Evolutionary conservation across 208 protist species (phyloP).

Genomic region (Acanthamoeba healyi): DNA sequence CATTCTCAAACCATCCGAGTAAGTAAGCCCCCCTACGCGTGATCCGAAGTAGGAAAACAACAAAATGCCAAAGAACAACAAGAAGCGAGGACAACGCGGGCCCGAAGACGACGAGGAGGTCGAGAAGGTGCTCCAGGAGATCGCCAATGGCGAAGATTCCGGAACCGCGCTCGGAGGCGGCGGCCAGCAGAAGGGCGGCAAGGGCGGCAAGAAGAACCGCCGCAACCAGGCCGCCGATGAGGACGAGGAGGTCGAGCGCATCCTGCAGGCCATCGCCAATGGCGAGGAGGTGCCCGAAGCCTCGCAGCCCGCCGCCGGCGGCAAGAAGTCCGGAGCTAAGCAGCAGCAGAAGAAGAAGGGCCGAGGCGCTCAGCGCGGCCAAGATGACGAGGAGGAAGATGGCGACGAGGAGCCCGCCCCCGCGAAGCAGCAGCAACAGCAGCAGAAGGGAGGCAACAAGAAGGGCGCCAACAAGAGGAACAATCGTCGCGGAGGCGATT

Average conservation of each 20-base stretch:
- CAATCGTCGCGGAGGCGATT: neutral
- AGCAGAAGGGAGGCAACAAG: conserved; percentile 37
- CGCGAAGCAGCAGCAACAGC: conserved; percentile 14
- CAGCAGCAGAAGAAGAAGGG: conserved; percentile 50
- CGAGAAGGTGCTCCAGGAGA: conserved; percentile 53
- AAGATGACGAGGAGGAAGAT: conserved; percentile 9
- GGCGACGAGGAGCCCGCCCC: neutral
- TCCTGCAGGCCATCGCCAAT: neutral
- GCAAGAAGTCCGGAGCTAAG: conserved; percentile 23
- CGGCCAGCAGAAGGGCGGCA: conserved; percentile 42
- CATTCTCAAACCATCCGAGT: conserved; percentile 16
- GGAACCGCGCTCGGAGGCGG: neutral
- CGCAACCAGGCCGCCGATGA: conserved; percentile 5
- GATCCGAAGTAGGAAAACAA: neutral
- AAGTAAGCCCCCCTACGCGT: neutral
- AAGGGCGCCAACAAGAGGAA: too few species aligned
- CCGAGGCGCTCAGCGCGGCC: neutral
- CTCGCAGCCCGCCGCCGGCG: neutral
- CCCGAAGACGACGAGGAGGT: conserved; percentile 67
- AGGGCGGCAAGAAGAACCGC: conserved; percentile 29
- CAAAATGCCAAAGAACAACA: conserved; percentile 46
- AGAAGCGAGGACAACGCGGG: neutral
- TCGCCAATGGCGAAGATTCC: conserved; percentile 22
- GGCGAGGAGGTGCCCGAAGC: neutral
- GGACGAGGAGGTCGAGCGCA: conserved; percentile 34